These are phyloP conservation scores for Lactarius psammicola DNA, from an alignment of 768 basidiomycete genomes.

Conservation along the genomic window DNA sequence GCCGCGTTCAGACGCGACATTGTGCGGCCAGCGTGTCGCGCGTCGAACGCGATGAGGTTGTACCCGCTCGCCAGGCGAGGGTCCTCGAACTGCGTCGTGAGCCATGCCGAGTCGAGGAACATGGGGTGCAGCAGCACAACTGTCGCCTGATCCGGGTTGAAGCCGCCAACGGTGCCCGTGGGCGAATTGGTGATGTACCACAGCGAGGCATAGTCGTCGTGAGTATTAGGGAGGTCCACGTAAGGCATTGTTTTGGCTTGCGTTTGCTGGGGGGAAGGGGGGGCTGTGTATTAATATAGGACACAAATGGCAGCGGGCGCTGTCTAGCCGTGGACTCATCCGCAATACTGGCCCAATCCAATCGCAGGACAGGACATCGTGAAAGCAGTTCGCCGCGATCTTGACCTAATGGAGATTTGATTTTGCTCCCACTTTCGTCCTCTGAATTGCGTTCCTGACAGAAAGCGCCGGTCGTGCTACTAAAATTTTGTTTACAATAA, in stretches of 20 bases:
- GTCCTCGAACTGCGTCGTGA: slow-evolving; percentile 32
- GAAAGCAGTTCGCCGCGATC: no score
- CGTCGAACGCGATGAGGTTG: slow-evolving; percentile 35
- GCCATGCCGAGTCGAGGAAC: slow-evolving; percentile 33
- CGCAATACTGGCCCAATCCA: not conserved
- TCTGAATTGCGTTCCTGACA: no score
- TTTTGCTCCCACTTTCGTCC: no score
- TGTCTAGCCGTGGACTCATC: not conserved
- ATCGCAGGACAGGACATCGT: not conserved
- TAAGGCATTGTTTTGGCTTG: slow-evolving; percentile 26
- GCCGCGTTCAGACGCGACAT: slow-evolving; percentile 23
- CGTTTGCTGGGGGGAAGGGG: not conserved
- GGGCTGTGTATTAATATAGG: not conserved
- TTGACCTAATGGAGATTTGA: no score
- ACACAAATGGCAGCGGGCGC: not conserved
- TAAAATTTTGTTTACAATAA: no score
- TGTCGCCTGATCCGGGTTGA: slow-evolving; percentile 32
- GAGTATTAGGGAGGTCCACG: slow-evolving; percentile 25
- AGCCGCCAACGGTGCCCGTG: slow-evolving; percentile 28
- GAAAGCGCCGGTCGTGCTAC: no score
- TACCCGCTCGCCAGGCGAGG: slow-evolving; percentile 30
- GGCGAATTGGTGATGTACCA: slow-evolving; percentile 35
- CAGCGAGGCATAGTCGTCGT: slow-evolving; percentile 30
- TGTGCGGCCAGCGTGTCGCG: slow-evolving; percentile 30
- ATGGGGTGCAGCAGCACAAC: slow-evolving; percentile 32